Evolutionary conservation across 305 asterid species (phyloP), one percentile per base, ranked within the genome.

Genomic region (Fraxinus xanthoxyloides): DNA sequence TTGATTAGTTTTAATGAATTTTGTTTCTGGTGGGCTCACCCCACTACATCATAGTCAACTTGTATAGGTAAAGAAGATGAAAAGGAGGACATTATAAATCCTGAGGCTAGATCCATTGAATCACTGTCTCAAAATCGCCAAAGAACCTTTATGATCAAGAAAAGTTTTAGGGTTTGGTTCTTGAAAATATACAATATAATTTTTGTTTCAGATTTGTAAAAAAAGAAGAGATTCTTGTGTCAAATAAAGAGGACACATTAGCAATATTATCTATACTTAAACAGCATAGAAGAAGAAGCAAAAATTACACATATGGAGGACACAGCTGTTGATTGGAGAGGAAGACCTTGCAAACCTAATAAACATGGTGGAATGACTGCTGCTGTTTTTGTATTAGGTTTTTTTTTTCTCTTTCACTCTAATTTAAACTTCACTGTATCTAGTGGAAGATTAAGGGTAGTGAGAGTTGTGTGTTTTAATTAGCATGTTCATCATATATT

Each of bases 361-460:
- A 89, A 87, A 28, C 97, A 92, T 87, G 95, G 97, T 67, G 96
- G 97, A 80, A 90, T 92, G 93, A 81, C 89, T 81, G 95, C 95
- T 80, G 97, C 97, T 72, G 61, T 86, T 79, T 93, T 92, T 72
- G 91, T 93, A 23, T 82, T 93, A 80, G 95, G 97, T 91, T 28
- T 34, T 31, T 82, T 78, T 35, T 28, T 32, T 32, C 51, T 28
- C 69, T 75, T 6, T 77, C 34, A 28, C 8, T 63, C 19, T 67
- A 34, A 17, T 24, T 61, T 48, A 51, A 23, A 51, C 61, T 51
- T 61, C 70, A 6, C 70, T 61, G 30, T 61, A 61, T 63, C 17
- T 63, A 4, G n/a, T 63, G 72, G 72, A 63, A 63, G 72, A 24
- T 23, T 63, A 63, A 24, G 34, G 72, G 72, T 24, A 24, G 72